Percentiles rank a stretch among this genome's conserved stretches.
These are phyloP conservation scores for Carex littledalei DNA, from an alignment of 176 grass and related monocot species.

Conservation along the genomic window DNA sequence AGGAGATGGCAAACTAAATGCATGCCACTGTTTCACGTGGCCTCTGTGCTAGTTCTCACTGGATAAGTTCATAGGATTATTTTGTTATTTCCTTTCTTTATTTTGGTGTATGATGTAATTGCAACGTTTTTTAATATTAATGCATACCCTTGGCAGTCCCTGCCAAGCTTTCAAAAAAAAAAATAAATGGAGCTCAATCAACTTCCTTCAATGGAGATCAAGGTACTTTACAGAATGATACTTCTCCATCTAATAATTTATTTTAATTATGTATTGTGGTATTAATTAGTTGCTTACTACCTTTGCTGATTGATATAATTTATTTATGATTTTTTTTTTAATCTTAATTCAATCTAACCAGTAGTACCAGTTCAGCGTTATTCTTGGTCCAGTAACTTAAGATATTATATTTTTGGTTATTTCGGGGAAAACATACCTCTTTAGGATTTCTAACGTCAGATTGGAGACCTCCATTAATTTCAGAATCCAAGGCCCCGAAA, in stretches of 20 bases:
- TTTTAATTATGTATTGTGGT: background rate
- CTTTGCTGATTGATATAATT: background rate
- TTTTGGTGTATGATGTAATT: too few relatives aligned
- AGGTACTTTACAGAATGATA: conserved; percentile 21
- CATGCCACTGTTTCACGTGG: too few relatives aligned
- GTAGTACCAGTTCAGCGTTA: background rate
- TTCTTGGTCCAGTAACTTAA: background rate
- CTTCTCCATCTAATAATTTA: conserved; percentile 4
- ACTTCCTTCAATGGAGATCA: conserved; percentile 37
- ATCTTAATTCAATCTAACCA: background rate
- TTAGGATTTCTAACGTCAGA: conserved; percentile 71
- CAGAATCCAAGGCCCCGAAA: too few relatives aligned
- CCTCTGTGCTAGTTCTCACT: too few relatives aligned
- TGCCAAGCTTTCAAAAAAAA: too few relatives aligned
- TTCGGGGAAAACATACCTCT: conserved; percentile 60
- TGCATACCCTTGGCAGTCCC: too few relatives aligned
- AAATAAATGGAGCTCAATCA: conserved; percentile 33
- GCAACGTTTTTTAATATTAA: too few relatives aligned
- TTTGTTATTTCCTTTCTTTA: too few relatives aligned
- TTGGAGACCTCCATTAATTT: conserved; percentile 54
- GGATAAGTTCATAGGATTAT: too few relatives aligned
- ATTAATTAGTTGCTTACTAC: background rate
- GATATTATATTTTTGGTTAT: background rate
- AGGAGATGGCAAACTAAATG: too few relatives aligned
- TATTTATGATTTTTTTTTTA: background rate